These are phyloP conservation scores for Candida silvatica DNA, from an alignment of 805 yeast genomes.

Conservation along the genomic window DNA sequence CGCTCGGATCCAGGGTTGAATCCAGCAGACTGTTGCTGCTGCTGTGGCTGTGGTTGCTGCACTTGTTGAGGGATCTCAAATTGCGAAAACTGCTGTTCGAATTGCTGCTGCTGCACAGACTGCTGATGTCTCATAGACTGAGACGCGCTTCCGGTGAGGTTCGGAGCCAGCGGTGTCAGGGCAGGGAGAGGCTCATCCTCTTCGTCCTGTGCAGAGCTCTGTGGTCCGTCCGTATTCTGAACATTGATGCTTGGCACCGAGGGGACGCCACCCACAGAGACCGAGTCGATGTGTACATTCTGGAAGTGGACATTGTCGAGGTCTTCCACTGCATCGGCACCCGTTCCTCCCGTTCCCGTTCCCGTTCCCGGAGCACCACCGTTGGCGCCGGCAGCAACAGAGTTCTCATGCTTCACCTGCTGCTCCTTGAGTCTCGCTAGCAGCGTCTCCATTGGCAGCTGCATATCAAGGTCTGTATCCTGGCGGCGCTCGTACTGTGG, in stretches of 20 bases:
- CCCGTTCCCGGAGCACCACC: not conserved
- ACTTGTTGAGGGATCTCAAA: no score
- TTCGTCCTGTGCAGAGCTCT: not conserved
- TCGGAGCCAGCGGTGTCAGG: slow-evolving; percentile 35
- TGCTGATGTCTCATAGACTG: slow-evolving; percentile 27
- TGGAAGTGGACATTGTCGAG: slow-evolving; percentile 20
- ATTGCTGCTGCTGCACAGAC: slow-evolving; percentile 2
- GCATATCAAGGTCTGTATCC: slow-evolving; percentile 18
- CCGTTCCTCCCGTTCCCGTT: slow-evolving; percentile 3
- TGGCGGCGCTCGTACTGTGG: slow-evolving; percentile 9
- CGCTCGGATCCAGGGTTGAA: slow-evolving; percentile 2
- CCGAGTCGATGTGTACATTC: slow-evolving; percentile 65
- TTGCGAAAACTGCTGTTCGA: no score
- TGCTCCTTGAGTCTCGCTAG: slow-evolving; percentile 34
- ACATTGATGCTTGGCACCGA: no score
- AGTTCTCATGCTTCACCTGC: slow-evolving; percentile 1
- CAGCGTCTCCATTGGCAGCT: slow-evolving; percentile 74
- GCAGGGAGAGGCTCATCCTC: slow-evolving; percentile 29
- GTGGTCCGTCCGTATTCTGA: slow-evolving; percentile 6
- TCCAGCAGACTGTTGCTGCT: slow-evolving; percentile 3
- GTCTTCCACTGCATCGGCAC: slow-evolving; percentile 1
- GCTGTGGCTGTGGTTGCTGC: slow-evolving; percentile 2
- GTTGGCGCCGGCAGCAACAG: not conserved
- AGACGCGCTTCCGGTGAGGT: slow-evolving; percentile 48
- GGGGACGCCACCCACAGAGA: slow-evolving; percentile 10